Percentiles rank a stretch among this genome's conserved stretches.
Conservation (phyloP, 441 rosid genomes). For the Eutrema salsugineum region DNA sequence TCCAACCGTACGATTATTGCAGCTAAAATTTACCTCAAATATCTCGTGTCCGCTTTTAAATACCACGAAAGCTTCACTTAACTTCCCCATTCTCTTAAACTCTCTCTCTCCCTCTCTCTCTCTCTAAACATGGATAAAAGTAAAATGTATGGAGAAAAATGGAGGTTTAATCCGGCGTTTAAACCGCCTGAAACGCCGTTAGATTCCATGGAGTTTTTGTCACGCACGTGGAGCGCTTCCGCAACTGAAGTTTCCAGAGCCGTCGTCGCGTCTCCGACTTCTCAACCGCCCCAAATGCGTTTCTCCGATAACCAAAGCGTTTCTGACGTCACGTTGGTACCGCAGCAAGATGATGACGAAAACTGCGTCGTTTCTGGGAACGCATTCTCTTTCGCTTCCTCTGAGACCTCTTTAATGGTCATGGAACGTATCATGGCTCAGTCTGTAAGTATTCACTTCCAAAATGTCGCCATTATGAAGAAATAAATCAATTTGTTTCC, state of each 20-base stretch:
- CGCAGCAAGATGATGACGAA: constrained; percentile 43
- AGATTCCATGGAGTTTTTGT: constrained; percentile 92
- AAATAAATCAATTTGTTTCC: too few species aligned
- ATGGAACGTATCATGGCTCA: constrained; percentile 97
- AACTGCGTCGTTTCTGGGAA: constrained; percentile 58
- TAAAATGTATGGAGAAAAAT: constrained; percentile 40
- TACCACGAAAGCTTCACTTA: constrained; percentile 28
- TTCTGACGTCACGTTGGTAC: constrained; percentile 48
- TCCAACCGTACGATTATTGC: constrained; percentile 21
- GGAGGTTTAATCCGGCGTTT: constrained; percentile 61
- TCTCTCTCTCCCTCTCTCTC: neutral
- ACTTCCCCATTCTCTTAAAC: constrained; percentile 12
- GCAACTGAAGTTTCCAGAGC: constrained; percentile 72
- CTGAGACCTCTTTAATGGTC: constrained; percentile 89
- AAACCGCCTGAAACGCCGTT: constrained; percentile 85
- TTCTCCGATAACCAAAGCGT: constrained; percentile 35
- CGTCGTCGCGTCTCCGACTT: constrained; percentile 26
- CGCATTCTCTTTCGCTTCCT: constrained; percentile 88
- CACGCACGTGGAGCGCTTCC: constrained; percentile 93
- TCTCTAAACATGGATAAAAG: constrained; percentile 5
- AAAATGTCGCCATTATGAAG: neutral
- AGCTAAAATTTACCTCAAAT: constrained; percentile 16
- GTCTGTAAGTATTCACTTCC: constrained; percentile 55
- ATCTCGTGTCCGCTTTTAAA: constrained; percentile 19
- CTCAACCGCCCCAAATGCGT: constrained; percentile 37